phyloP scores from a whole-genome alignment of 192 early-diverging fungal genomes.

The Gryganskiella cystojenkinii region DNA sequence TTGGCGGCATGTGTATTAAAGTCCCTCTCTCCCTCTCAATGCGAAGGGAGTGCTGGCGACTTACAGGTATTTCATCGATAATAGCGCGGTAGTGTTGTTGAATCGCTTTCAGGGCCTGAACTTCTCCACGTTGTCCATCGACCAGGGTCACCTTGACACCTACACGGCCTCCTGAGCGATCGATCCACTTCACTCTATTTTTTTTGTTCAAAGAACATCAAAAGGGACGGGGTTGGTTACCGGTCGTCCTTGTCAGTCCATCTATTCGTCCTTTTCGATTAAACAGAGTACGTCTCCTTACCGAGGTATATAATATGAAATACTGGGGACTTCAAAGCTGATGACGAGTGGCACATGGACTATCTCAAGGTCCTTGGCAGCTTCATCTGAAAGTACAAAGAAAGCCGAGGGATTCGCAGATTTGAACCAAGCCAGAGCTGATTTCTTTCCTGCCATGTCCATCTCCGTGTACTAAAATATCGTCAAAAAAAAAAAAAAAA shows the following conservation, averaged over 20 bases:
- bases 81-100: slow-evolving; percentile 43
- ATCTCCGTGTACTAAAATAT: slow-evolving; percentile 44
- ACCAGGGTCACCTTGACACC: slow-evolving; percentile 45
- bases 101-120: slow-evolving; percentile 27
- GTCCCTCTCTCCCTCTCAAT: background rate
- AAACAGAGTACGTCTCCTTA: background rate
- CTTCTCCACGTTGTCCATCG: slow-evolving; percentile 44
- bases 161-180: slow-evolving; percentile 34
- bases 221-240: background rate
- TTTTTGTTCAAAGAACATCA: too few species aligned
- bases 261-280: background rate
- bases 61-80: slow-evolving; percentile 53
- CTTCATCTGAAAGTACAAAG: slow-evolving; percentile 33
- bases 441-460: slow-evolving; percentile 25
- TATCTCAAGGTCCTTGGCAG: slow-evolving; percentile 28
- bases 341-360: slow-evolving; percentile 34
- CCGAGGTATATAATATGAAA: slow-evolving; percentile 42
- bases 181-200: slow-evolving; percentile 49
- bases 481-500: slow-evolving; percentile 1
- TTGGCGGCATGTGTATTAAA: too few species aligned
- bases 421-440: slow-evolving; percentile 24
- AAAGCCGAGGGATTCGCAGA: slow-evolving; percentile 9
- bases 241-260: background rate
- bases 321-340: slow-evolving; percentile 41
- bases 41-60: background rate